Base-by-base conservation (phyloP, 2,329 filamentous ascomycete species). In the Diaporthe eres region DNA sequence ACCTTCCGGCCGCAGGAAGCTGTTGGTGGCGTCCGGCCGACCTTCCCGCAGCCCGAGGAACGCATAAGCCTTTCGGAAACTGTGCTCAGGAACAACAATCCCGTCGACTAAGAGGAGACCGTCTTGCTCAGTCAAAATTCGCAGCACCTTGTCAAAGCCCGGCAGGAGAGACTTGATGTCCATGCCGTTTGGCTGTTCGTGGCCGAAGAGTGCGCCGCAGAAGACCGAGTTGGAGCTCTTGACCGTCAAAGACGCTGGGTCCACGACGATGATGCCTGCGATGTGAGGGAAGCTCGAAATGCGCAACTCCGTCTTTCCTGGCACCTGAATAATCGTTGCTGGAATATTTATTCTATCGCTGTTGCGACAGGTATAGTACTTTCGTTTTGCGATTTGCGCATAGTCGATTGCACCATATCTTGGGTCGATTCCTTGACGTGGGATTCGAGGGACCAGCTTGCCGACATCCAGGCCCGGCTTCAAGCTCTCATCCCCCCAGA, bases 271-370 rank as follows among this genome's bases (percentile, higher is more conserved):
- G 81, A 99, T 98, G 67, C 97, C 97, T 74, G 97, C 97, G 84
- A 99, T 98, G 82, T 99, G 96, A 22, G 97, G 97, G 78, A 98
- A 98, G 82, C 95, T 98, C 22, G 96, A 98, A 58, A 99, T 91
- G 71, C 95, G 92, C 78, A 99, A 90, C 78, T 94, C 92, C 25
- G 91, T 89, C 79, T 92, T 88, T 57, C 90, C 92, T 47, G 91
- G 89, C 3, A 94, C 87, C 81, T 94, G 93, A 76, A 95, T 92
- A 68, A 99, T 89, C 0, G 94, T 94, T 74, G 95, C 93, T 1
- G 97, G 97, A 75, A 98, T 95, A 82, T 94, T 96, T 81, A 95
- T 91, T 73, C 91, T 92, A 76, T 92, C 92, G 49, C 90, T 90
- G 73, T 95, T 96, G 73, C 92, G 92, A 74, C 95, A 96, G 8